phyloP scores from a whole-genome alignment of 2,329 filamentous ascomycete species.

The Elsinoe necatrix region DNA sequence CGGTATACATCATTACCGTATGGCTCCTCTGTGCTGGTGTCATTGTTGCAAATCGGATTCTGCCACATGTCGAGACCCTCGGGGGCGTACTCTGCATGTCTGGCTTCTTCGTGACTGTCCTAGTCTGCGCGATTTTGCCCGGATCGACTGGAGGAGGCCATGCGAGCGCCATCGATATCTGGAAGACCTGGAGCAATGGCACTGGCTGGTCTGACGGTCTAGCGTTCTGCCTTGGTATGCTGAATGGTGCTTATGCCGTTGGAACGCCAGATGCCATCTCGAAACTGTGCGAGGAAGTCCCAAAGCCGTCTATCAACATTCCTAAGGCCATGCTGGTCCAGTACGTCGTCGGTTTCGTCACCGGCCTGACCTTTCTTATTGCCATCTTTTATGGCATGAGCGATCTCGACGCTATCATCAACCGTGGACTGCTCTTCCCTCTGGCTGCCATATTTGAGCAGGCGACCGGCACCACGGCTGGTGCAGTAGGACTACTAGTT shows the following conservation, averaged over 20 bases:
- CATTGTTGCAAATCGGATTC: constrained; percentile 45
- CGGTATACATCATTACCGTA: constrained; percentile 39
- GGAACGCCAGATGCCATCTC: constrained; percentile 55
- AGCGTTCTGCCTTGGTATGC: constrained; percentile 53
- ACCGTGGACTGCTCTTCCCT: constrained; percentile 41
- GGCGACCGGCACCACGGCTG: constrained; percentile 34
- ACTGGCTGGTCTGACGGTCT: constrained; percentile 44
- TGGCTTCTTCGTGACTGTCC: constrained; percentile 45
- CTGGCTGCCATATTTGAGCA: constrained; percentile 58
- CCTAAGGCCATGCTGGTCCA: constrained; percentile 47
- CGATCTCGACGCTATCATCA: constrained; percentile 46
- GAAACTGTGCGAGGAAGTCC: constrained; percentile 58
- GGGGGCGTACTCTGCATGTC: constrained; percentile 44
- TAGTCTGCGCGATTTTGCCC: constrained; percentile 50
- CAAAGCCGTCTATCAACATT: constrained; percentile 41
- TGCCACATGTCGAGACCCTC: constrained; percentile 45
- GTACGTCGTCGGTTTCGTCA: constrained; percentile 43
- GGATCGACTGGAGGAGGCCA: constrained; percentile 34
- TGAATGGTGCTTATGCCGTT: constrained; percentile 59
- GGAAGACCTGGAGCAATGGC: constrained; percentile 35
- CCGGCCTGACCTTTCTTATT: constrained; percentile 39
- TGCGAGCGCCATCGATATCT: constrained; percentile 33
- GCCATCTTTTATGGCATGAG: constrained; percentile 48
- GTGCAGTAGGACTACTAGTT: constrained; percentile 37
- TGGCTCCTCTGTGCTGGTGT: constrained; percentile 40